Evolutionary conservation across 805 yeast genomes (phyloP), one percentile per base, ranked within the genome.

Genomic region (Torulaspora delbrueckii): DNA sequence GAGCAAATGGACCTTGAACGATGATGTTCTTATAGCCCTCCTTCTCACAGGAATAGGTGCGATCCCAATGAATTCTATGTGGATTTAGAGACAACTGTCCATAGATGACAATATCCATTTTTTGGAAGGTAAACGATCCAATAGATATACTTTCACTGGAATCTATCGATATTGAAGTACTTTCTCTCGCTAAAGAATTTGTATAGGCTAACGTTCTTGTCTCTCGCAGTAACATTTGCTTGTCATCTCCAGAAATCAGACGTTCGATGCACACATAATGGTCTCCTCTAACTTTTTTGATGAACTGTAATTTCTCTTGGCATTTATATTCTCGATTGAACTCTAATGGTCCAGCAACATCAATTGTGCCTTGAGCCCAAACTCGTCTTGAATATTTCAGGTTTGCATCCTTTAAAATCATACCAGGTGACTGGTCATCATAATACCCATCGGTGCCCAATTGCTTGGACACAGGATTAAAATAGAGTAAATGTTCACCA

Each of bases 1-100:
- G 75, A 47, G 85, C 68, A 43, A 90, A 70, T 0, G 97, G 96
- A 0, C 96, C 99, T 37, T 86, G 96, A 0, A 84, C 81, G 1
- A 91, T 66, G 0, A 82, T 62, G 28, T 71, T 69, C 0, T 82
- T 81, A 40, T 87, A 77, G 1, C 76, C 72, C 57, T 91, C 98
- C 2, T 55, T 57, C 0, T 59, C 45, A 3, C 43, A 54, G 6
- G 87, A 74, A 60, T 86, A 86, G 1, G 52, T 52, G 5, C 63
- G 60, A 58, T 86, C 86, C 62, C 80, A 82, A 66, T 91, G 99
- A 32, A 91, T 86, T 47, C 76, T 74, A 65, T 91, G 99, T 3
- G 95, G 73, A 61, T 91, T 91, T 67, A 81, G 82, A 1, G 93
- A 82, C 43, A 93, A 62, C 9, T 86, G 83, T 37, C 91, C 81